Evolutionary conservation across 371 early-diverging fungal species (phyloP).

Genomic region (Thermomucor indicae-seudaticae): DNA sequence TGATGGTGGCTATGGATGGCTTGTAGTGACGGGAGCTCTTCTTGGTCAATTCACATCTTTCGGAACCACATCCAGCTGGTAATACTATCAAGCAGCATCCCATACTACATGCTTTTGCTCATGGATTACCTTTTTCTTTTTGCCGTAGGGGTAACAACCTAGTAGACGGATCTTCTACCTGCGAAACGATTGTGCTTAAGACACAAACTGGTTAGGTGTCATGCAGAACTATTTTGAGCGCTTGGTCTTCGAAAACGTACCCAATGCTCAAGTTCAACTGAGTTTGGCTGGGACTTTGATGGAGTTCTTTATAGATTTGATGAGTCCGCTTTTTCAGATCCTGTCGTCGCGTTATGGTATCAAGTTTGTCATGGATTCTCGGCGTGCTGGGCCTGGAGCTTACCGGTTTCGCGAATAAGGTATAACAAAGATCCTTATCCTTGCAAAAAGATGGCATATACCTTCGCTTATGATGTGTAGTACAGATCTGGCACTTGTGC

Average conservation of each 20-base stretch:
- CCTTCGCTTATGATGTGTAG: background rate
- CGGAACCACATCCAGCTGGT: slow-evolving; percentile 40
- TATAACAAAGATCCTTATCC: slow-evolving; percentile 2
- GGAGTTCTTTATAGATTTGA: slow-evolving; percentile 24
- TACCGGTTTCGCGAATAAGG: slow-evolving; percentile 29
- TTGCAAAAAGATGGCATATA: background rate
- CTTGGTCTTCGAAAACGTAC: slow-evolving; percentile 13
- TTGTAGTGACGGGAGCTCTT: slow-evolving; percentile 53
- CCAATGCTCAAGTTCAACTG: slow-evolving; percentile 19
- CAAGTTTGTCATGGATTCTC: slow-evolving; percentile 17
- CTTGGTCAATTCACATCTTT: slow-evolving; percentile 53
- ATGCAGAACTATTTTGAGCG: slow-evolving; percentile 25
- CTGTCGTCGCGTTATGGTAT: slow-evolving; percentile 19
- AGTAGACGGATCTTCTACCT: background rate
- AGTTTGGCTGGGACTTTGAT: slow-evolving; percentile 39
- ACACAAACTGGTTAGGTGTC: slow-evolving; percentile 13
- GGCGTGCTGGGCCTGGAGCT: slow-evolving; percentile 26
- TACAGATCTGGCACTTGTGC: slow-evolving; percentile 57
- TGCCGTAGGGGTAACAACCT: slow-evolving; percentile 5
- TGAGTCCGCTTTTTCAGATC: slow-evolving; percentile 32
- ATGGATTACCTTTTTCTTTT: background rate
- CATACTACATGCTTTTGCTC: background rate
- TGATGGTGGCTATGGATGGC: slow-evolving; percentile 63
- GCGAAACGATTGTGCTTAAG: background rate
- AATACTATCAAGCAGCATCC: background rate